Base-by-base conservation (phyloP, 441 rosid species). In the Pelargonium citronellum region DNA sequence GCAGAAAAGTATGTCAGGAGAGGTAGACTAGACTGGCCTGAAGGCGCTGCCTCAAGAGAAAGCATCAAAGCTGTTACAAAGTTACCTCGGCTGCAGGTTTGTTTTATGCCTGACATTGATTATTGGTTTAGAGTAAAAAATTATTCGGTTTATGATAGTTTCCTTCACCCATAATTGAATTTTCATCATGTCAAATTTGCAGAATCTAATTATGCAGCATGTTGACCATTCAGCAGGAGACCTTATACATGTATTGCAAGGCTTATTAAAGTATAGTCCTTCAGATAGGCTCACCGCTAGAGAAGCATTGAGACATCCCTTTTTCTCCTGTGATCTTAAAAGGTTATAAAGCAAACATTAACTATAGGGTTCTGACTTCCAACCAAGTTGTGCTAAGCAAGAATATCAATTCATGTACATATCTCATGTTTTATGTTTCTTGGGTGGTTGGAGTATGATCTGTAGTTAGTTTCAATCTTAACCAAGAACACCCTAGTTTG, bases 161-260 rank as follows among this genome's bases (percentile, higher is more conserved):
- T 55, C n/a, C 19, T 9, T 55, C 7, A n/a, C 22, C 51, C n/a
- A 0, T 46, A 49, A 13, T 13, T 13, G 5, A 3, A 2, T 13
- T 13, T 13, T 49, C 16, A 15, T 49, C 39, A 49, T 0, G 1
- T 1, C 7, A 24, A 22, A 7, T 41, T 7, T 68, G 77, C 90
- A 92, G 98, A 92, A 92, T 69, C 81, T 92, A 44, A 82, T 91
- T 73, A 92, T 89, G 96, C 97, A 88, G 78, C 93, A 89, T 71
- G 98, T 91, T 27, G 98, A 92, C 85, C 97, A 89, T 71, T 91
- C 96, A 0, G 96, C 94, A 0, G 97, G 97, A 12, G 96, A 91
- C 79, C 79, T 93, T 67, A 91, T 93, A 17, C 92, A 91, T 74
- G 88, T 91, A 16, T 64, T 91, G 76, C 97, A 89, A 81, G 94